A percentile compares a stretch with the other conserved stretches of the same genome.
These are phyloP conservation scores for Drechslerella coelobrocha DNA, from an alignment of 2,329 filamentous ascomycete genomes.

Conservation along the genomic window DNA sequence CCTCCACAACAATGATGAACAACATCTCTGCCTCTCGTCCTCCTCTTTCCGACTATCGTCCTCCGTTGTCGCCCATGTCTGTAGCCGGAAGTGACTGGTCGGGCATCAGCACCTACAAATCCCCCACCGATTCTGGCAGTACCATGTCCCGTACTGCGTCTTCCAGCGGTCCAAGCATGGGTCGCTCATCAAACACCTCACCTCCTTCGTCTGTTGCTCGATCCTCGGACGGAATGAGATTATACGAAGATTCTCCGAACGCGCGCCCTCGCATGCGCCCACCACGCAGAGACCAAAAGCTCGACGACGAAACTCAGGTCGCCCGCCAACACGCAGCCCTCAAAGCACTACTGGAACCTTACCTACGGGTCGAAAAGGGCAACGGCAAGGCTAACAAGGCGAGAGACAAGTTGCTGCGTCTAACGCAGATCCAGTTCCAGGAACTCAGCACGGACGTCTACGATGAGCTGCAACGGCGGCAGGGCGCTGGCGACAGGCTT, in stretches of 20 bases:
- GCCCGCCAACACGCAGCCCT: slow-evolving; percentile 56
- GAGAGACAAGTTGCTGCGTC: slow-evolving; percentile 87
- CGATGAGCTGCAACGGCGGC: slow-evolving; percentile 88
- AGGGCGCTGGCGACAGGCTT: slow-evolving; percentile 66
- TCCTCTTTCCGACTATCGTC: slow-evolving; percentile 40
- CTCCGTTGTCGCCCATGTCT: slow-evolving; percentile 79
- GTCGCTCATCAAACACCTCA: slow-evolving; percentile 64
- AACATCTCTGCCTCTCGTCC: slow-evolving; percentile 43
- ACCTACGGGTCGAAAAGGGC: slow-evolving; percentile 52
- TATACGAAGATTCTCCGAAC: slow-evolving; percentile 61
- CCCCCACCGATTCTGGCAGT: slow-evolving; percentile 60
- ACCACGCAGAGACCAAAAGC: slow-evolving; percentile 55
- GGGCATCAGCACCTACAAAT: slow-evolving; percentile 71
- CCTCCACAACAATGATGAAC: slow-evolving; percentile 31
- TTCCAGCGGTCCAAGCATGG: slow-evolving; percentile 56
- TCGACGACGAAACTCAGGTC: slow-evolving; percentile 66
- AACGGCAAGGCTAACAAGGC: slow-evolving; percentile 74
- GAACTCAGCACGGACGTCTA: slow-evolving; percentile 97
- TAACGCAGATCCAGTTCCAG: slow-evolving; percentile 92
- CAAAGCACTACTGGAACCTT: slow-evolving; percentile 53
- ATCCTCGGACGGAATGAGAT: slow-evolving; percentile 78
- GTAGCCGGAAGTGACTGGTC: slow-evolving; percentile 84
- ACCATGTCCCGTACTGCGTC: slow-evolving; percentile 64
- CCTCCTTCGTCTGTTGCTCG: slow-evolving; percentile 86
- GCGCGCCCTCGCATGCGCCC: slow-evolving; percentile 48